Evolutionary conservation across 805 yeast genomes (phyloP).

Genomic region (Hermanozyma aechmeae): DNA sequence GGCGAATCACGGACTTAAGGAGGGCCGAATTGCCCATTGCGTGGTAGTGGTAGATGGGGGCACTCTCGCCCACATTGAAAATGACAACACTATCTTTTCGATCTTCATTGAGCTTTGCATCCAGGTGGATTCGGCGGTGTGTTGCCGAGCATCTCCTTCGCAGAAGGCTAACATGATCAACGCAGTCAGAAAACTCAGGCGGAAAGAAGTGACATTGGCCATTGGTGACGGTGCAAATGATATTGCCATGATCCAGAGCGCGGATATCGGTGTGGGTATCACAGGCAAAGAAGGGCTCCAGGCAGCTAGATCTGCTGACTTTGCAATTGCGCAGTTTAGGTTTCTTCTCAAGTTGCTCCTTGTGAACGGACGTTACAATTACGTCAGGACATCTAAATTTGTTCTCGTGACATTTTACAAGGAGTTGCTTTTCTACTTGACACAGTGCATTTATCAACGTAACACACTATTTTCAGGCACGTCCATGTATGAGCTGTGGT

Average conservation of each 20-base stretch:
- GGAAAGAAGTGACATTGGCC: slow-evolving; percentile 74
- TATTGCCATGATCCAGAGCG: slow-evolving; percentile 98
- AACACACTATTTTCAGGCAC: slow-evolving; percentile 87
- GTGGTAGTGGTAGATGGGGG: slow-evolving; percentile 95
- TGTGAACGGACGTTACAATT: slow-evolving; percentile 95
- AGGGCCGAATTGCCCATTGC: slow-evolving; percentile 80
- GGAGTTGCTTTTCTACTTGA: slow-evolving; percentile 79
- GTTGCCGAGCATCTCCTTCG: slow-evolving; percentile 95
- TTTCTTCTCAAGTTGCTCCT: slow-evolving; percentile 71
- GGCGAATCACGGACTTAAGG: slow-evolving; percentile 61
- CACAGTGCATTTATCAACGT: slow-evolving; percentile 83
- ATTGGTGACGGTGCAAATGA: slow-evolving; percentile 99
- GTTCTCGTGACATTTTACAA: slow-evolving; percentile 92
- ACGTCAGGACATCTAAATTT: slow-evolving; percentile 84
- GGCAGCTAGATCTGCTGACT: slow-evolving; percentile 93
- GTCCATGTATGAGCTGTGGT: slow-evolving; percentile 91
- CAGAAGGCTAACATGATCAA: slow-evolving; percentile 90
- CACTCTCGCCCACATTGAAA: slow-evolving; percentile 65
- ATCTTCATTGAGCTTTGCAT: slow-evolving; percentile 80
- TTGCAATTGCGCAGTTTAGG: slow-evolving; percentile 90
- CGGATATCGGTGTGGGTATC: slow-evolving; percentile 95
- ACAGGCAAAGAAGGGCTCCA: slow-evolving; percentile 97
- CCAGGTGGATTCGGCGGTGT: slow-evolving; percentile 80
- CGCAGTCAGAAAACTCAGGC: slow-evolving; percentile 64
- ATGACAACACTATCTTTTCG: slow-evolving; percentile 61